Conservation (phyloP, 352 stramenopile species). For the Peronospora belbahrii region DNA sequence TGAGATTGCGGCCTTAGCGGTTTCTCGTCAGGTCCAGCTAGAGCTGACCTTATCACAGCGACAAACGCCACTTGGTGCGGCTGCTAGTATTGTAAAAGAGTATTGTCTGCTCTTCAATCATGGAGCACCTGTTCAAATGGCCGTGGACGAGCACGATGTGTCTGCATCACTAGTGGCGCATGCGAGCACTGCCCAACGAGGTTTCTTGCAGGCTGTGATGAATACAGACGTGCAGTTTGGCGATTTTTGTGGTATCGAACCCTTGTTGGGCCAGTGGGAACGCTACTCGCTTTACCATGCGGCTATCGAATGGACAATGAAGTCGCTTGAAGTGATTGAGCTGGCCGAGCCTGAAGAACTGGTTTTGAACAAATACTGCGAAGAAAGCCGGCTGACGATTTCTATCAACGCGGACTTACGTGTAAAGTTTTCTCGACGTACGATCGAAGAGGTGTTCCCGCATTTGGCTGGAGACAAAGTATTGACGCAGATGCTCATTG, state of each 20-base stretch:
- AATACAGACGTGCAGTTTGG: conserved; percentile 37
- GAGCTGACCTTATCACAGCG: conserved; percentile 24
- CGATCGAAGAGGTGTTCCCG: conserved; percentile 48
- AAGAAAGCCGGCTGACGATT: conserved; percentile 20
- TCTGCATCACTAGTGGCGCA: conserved; percentile 15
- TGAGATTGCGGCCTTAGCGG: conserved; percentile 34
- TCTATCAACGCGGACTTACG: conserved; percentile 23
- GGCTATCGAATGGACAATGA: conserved; percentile 37
- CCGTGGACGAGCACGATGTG: conserved; percentile 19
- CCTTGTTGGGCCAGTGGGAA: conserved; percentile 45
- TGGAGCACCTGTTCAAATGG: conserved; percentile 36
- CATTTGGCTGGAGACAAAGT: conserved; percentile 28
- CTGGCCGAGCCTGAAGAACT: conserved; percentile 4
- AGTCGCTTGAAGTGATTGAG: conserved; percentile 30
- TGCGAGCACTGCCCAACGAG: conserved; percentile 18
- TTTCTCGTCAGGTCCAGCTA: conserved; percentile 25
- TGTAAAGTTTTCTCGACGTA: conserved; percentile 39
- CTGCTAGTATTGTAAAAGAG: conserved; percentile 34
- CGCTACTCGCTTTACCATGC: conserved; percentile 46
- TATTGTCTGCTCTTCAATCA: conserved; percentile 46
- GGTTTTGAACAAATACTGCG: conserved; percentile 21
- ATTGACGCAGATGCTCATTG: conserved; percentile 34
- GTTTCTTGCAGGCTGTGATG: conserved; percentile 35
- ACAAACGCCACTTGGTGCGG: conserved; percentile 13
- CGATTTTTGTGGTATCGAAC: conserved; percentile 28